Conservation (phyloP, 305 asterid species). For the Fraxinus latifolia region DNA sequence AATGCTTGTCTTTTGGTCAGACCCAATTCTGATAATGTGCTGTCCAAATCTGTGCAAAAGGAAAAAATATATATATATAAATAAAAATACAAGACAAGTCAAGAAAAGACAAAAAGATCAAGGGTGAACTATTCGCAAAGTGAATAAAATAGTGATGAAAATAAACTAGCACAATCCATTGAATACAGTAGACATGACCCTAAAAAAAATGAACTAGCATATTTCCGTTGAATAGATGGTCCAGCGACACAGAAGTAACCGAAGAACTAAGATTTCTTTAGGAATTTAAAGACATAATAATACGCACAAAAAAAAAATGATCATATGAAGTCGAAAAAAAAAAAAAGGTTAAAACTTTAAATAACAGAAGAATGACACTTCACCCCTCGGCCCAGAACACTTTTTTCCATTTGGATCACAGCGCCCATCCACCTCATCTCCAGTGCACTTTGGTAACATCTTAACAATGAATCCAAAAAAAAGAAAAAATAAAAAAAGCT, state of each 20-base stretch:
- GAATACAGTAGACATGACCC: not conserved
- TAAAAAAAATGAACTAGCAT: not conserved
- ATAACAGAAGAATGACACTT: not conserved
- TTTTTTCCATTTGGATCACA: not conserved
- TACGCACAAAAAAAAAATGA: not conserved
- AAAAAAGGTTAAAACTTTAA: not conserved
- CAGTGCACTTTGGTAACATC: not conserved
- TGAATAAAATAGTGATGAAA: conserved; percentile 1
- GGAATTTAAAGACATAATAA: not conserved
- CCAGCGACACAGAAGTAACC: not conserved
- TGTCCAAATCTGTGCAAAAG: conserved; percentile 52
- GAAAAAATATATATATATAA: not conserved
- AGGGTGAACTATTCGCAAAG: conserved; percentile 16
- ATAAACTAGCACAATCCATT: not conserved
- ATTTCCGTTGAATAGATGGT: not conserved
- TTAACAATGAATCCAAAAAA: conserved; percentile 7
- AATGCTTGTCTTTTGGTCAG: conserved; percentile 74
- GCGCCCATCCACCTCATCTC: not conserved
- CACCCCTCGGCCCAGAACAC: not conserved
- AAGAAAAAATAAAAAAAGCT: not conserved
- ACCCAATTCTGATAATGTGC: conserved; percentile 64
- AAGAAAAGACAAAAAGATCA: conserved; percentile 4
- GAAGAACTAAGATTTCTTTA: not conserved
- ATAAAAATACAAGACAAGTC: not conserved
- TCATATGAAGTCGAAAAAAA: not conserved